Evolutionary conservation across 2,329 filamentous ascomycete species (phyloP), one percentile per base, ranked within the genome.

Genomic region (Aspergillus sp.): DNA sequence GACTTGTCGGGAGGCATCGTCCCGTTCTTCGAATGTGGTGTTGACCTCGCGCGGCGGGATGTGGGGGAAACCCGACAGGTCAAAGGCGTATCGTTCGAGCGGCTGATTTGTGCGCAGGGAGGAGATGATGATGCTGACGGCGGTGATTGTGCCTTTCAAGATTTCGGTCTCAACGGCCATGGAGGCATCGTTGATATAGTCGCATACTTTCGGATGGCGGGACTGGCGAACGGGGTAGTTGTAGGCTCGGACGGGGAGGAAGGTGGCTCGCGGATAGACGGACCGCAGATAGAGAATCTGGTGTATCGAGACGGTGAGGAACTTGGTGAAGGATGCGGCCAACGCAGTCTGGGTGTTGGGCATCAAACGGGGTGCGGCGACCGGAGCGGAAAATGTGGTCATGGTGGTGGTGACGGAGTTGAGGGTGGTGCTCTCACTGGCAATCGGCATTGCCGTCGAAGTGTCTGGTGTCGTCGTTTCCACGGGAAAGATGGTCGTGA

Each of bases 201-300:
- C 77, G 78, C 90, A 95, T 58, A 96, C 88, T 61, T 83, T 83
- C 0, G 92, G 90, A 71, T 96, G 91, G 52, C 91, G 87, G 54
- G 85, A 93, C 69, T 96, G 91, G 63, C 88, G 87, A 43, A 95
- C 87, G 26, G 90, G 82, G 53, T 90, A 85, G 73, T 93, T 91
- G 78, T 92, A 92, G 63, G 89, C 90, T 58, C 87, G 83, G 36
- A 87, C 83, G 40, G 87, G 84, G 52, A 93, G 82, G 74, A 96
- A 96, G 33, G 90, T 89, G 24, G 82, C 74, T 45, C 76, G 72
- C 0, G 92, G 90, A 71, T 96, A 96, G 65, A 96, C 83, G 54
- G 73, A 73, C 61, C 92, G 88, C 65, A 94, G 85, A 76, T 86
- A 93, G 60, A 96, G 83, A 63, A 96, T 86, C 53, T 90, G 89